Evolutionary conservation across 192 early-diverging fungal species (phyloP).

Genomic region (Pecoramyces ruminantium): DNA sequence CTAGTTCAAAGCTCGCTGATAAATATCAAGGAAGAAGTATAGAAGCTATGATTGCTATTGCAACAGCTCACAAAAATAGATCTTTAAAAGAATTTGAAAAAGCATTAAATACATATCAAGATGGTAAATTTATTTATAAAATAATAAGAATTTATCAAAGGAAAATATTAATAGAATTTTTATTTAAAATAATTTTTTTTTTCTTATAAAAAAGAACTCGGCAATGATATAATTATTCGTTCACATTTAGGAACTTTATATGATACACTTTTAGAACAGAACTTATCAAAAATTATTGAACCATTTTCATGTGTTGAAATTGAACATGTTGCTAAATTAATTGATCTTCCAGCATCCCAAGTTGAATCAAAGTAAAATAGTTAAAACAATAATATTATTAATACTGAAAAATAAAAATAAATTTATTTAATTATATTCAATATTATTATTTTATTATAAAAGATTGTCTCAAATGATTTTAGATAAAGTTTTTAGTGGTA

Average conservation of each 20-base stretch:
- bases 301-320: conserved; percentile 97
- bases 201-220: conserved; percentile 36
- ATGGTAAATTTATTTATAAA: no score
- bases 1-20: conserved; percentile 79
- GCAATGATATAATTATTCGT: conserved; percentile 85
- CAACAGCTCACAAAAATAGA: conserved; percentile 40
- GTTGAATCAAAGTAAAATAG: conserved; percentile 67
- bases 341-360: conserved; percentile 78
- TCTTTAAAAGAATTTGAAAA: conserved; percentile 89
- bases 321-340: conserved; percentile 78
- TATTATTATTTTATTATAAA: no score
- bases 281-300: conserved; percentile 91
- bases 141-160: no score
- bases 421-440: no score
- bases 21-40: conserved; percentile 77
- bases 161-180: no score
- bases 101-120: conserved; percentile 66
- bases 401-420: no score
- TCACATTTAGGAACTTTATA: conserved; percentile 82
- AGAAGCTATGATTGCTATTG: conserved; percentile 32
- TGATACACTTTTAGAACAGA: conserved; percentile 92
- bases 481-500: conserved; percentile 86
- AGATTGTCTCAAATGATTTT: conserved; percentile 95
- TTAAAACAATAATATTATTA: neutral
- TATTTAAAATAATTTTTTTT: no score